These are phyloP conservation scores for Puccinia polysora DNA, from an alignment of 1,284 basidiomycete genomes.

Conservation along the genomic window DNA sequence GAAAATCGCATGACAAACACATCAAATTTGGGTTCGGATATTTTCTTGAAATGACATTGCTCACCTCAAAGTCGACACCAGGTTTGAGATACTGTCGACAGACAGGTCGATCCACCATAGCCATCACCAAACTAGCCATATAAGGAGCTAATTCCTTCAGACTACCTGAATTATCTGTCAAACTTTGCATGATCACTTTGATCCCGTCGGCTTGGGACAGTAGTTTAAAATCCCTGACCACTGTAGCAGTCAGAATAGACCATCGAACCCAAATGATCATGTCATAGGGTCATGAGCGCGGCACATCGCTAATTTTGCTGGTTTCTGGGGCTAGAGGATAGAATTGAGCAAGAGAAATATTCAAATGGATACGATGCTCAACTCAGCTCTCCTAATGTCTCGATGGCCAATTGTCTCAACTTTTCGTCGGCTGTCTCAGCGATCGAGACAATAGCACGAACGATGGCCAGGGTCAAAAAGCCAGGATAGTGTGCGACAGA, in stretches of 20 bases:
- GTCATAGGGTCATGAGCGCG: too few species aligned
- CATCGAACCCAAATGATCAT: background rate
- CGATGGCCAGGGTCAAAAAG: conserved; percentile 61
- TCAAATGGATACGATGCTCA: conserved; percentile 49
- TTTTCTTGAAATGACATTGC: conserved; percentile 59
- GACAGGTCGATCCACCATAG: conserved; percentile 77
- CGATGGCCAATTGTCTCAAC: conserved; percentile 74
- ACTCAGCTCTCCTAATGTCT: conserved; percentile 89
- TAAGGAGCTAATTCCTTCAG: conserved; percentile 67
- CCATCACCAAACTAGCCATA: conserved; percentile 77
- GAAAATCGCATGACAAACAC: conserved; percentile 45
- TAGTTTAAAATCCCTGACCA: conserved; percentile 77
- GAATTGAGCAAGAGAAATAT: background rate
- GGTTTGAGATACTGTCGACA: conserved; percentile 73
- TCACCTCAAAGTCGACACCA: conserved; percentile 83
- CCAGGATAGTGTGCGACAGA: conserved; percentile 60
- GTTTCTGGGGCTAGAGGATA: too few species aligned
- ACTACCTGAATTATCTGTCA: conserved; percentile 73
- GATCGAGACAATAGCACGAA: conserved; percentile 83
- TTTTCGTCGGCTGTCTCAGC: conserved; percentile 90
- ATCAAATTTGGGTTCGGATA: background rate
- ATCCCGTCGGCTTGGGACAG: conserved; percentile 77
- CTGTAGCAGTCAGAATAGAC: conserved; percentile 53
- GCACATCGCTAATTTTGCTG: too few species aligned
- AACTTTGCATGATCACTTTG: conserved; percentile 74